Evolutionary conservation across 257 asterid genomes (phyloP), one percentile per base, ranked within the genome.

Genomic region (Forsythia suspensa): DNA sequence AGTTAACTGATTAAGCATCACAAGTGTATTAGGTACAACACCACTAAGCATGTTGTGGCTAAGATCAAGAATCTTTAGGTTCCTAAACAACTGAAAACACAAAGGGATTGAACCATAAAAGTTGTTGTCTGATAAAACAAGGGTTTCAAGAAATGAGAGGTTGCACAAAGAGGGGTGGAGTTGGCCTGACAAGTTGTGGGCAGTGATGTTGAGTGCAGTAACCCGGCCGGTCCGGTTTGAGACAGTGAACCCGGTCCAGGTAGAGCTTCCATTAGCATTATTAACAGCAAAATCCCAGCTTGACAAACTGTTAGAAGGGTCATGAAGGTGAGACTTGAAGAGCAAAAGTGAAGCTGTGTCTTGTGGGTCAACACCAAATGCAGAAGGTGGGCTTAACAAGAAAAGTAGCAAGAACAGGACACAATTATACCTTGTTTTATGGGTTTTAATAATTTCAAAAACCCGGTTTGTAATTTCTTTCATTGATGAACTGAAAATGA

Each of bases 201-300:
- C 84, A 46, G 94, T 87, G 76, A 95, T 97, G 86, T 95, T 92
- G 74, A 95, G 92, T n/a, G 82, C 78, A 74, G 86, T 83, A 73
- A 91, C 83, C 63, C 91, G 87, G 63, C 94, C 95, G 67, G 92
- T 89, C 80, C 66, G 83, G 85, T 85, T 87, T 52, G 95, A 90
- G 85, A 86, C 51, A 75, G 90, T 73, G 75, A 90, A 75, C 59
- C 97, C 96, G 38, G 89, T 82, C 86, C 91, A 80, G 71, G 69
- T 76, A 77, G 88, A 80, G 57, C 46, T 61, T 10, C 69, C 69
- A 42, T 40, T 29, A 29, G 34, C 34, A 29, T 29, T 29, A 29
- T 29, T 52, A 68, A 46, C 80, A 68, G 75, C 80, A 67, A 4
- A 72, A 84, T 84, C 93, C 96, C 96, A 92, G 78, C 77, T 81